Conservation (phyloP, 148 eudicot genomes). For the Amaranthus palmeri region DNA sequence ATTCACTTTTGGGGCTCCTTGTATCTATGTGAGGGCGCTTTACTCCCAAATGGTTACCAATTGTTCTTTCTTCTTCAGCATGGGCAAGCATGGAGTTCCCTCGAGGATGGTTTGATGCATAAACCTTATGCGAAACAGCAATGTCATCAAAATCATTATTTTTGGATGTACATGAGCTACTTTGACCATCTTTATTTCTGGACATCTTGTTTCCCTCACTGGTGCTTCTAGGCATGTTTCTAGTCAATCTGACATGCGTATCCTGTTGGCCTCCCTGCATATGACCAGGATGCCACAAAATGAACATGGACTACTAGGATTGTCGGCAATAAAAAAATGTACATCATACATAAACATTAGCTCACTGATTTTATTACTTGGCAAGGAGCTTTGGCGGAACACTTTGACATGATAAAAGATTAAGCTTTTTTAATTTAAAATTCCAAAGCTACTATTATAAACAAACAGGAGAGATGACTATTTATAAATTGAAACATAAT, state of each 20-base stretch:
- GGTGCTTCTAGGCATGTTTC: constrained; percentile 41
- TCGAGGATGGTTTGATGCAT: constrained; percentile 23
- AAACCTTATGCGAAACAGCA: constrained; percentile 42
- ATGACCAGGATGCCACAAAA: background rate
- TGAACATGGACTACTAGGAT: background rate
- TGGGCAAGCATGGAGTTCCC: constrained; percentile 32
- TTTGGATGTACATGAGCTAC: constrained; percentile 23
- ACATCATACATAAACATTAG: background rate
- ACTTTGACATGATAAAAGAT: too few relatives aligned
- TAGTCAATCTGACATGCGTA: constrained; percentile 28
- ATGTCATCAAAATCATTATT: constrained; percentile 43
- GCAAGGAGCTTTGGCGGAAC: too few relatives aligned
- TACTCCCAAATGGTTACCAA: constrained; percentile 40
- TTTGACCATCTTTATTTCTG: constrained; percentile 28
- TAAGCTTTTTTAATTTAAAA: too few relatives aligned
- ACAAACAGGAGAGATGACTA: background rate
- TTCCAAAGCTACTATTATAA: too few relatives aligned
- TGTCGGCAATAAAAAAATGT: background rate
- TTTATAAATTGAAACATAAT: background rate
- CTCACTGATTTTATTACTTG: too few relatives aligned
- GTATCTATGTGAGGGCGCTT: constrained; percentile 57
- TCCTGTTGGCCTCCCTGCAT: constrained; percentile 48
- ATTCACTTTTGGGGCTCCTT: constrained; percentile 56
- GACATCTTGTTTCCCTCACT: constrained; percentile 34
- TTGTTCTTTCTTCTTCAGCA: constrained; percentile 45